Base-by-base conservation (phyloP, 2,329 filamentous ascomycete species). In the Colletotrichum higginsianum region DNA sequence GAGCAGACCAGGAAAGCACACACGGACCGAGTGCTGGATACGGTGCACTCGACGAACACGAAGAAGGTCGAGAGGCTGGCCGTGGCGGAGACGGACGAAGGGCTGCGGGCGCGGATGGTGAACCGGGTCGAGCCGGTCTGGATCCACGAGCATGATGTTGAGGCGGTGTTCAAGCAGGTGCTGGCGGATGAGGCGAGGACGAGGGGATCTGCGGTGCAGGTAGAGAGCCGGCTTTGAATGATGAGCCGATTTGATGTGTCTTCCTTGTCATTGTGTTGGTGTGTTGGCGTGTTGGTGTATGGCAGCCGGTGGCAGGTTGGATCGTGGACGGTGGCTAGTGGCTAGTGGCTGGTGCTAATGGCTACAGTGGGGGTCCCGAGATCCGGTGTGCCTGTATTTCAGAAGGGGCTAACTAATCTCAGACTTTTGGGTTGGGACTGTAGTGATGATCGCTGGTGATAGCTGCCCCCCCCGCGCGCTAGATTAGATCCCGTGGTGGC, bases 71-170 rank as follows among this genome's bases (percentile, higher is more conserved):
- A 73, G 47, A 74, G 75, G 52, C 61, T 74, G 13, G 76, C 67
- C 0, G 67, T 73, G 49, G 60, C 44, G 2, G 80, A 83, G 72
- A 82, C 80, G 6, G 83, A 86, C 35, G 79, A 80, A 56, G 77
- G 80, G 57, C 74, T 86, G 49, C 73, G 80, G 55, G 49, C 74
- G 0, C 77, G 81, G 63, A 80, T 86, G 74, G 77, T 71, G 30
- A 79, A 74, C 23, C 77, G 84, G 5, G 76, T 78, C 2, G 79
- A 85, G 66, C 80, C 81, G 6, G 78, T 75, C 18, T 86, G 84
- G 85, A 79, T 87, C 40, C 82, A 83, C 23, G 84, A 86, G 72
- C 84, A 87, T 75, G 83, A 86, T 75, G 84, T 86, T 11, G 78
- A 82, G 62, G 74, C 74, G 12, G 78, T 81, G 13, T 86, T 84